Percentiles rank a stretch among this genome's conserved stretches.
Evolutionary conservation across 2,329 filamentous ascomycete species (phyloP).

Genomic region (Sporothrix brunneoviolacea): DNA sequence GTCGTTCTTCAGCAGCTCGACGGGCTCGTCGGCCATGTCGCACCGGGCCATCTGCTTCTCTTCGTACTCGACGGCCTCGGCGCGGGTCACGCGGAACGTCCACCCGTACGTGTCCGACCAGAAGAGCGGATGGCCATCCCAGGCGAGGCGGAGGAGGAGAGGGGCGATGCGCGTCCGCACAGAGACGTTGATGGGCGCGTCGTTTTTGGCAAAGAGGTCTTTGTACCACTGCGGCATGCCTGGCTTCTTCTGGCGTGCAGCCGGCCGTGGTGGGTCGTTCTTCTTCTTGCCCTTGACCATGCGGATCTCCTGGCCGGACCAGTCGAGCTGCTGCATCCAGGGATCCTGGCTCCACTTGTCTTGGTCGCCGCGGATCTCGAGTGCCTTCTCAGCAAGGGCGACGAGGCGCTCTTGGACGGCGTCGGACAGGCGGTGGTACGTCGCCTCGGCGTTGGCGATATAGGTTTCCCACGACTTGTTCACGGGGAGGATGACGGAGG

Average conservation of each 20-base stretch:
- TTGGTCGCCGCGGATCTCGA: slow-evolving; percentile 63
- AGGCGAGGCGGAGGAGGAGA: slow-evolving; percentile 72
- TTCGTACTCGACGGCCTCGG: slow-evolving; percentile 56
- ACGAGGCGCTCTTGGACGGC: slow-evolving; percentile 72
- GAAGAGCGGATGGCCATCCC: slow-evolving; percentile 82
- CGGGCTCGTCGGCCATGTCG: slow-evolving; percentile 69
- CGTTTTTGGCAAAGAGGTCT: slow-evolving; percentile 67
- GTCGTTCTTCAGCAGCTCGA: slow-evolving; percentile 60
- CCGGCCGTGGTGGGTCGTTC: slow-evolving; percentile 67
- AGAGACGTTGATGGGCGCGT: slow-evolving; percentile 65
- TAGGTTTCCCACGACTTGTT: slow-evolving; percentile 85
- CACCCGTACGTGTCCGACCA: slow-evolving; percentile 94
- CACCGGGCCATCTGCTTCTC: slow-evolving; percentile 67
- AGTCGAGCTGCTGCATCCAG: slow-evolving; percentile 91
- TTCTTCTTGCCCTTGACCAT: slow-evolving; percentile 93
- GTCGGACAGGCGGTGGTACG: slow-evolving; percentile 68
- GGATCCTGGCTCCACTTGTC: slow-evolving; percentile 71
- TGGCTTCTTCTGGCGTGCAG: slow-evolving; percentile 81
- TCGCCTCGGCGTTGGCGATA: slow-evolving; percentile 74
- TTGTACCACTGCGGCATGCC: slow-evolving; percentile 97
- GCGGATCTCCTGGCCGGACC: slow-evolving; percentile 85
- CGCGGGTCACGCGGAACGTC: slow-evolving; percentile 72
- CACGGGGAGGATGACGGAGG: slow-evolving; percentile 85
- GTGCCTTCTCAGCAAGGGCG: slow-evolving; percentile 66
- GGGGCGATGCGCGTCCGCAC: slow-evolving; percentile 86